Conservation (phyloP, 805 yeast species). For the Pichia deserticola region DNA sequence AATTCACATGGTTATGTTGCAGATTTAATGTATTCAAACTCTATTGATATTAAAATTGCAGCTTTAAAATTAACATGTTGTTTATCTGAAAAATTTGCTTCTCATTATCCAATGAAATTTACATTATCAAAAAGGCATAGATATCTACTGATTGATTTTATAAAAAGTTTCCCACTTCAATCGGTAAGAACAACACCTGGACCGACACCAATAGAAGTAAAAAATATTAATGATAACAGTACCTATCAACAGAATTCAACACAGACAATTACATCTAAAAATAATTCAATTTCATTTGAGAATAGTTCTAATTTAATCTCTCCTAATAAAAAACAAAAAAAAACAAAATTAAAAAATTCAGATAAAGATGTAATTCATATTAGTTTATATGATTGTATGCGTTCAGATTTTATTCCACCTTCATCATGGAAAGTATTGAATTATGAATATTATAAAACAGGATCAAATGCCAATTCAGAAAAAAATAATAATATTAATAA, state of each 20-base stretch:
- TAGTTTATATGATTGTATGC: conserved; percentile 24
- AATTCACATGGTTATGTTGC: conserved; percentile 57
- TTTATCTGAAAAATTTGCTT: conserved; percentile 54
- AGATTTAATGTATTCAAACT: conserved; percentile 50
- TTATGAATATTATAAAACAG: conserved; percentile 43
- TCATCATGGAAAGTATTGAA: conserved; percentile 48
- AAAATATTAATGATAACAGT: conserved; percentile 2
- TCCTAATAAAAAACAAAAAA: conserved; percentile 9
- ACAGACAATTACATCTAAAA: conserved; percentile 1
- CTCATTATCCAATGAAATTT: conserved; percentile 35
- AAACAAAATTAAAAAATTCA: conserved; percentile 6
- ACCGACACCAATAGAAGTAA: conserved; percentile 13
- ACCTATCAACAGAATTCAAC: conserved; percentile 16
- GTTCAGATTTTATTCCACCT: conserved; percentile 36
- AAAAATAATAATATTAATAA: background rate
- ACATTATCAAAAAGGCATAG: conserved; percentile 38
- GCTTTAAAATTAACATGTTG: conserved; percentile 48
- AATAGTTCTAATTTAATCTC: background rate
- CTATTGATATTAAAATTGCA: conserved; percentile 49
- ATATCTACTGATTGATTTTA: conserved; percentile 42
- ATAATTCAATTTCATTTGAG: conserved; percentile 5
- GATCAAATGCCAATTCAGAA: conserved; percentile 8
- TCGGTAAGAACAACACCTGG: conserved; percentile 26
- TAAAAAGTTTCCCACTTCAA: conserved; percentile 33
- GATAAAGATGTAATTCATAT: conserved; percentile 16